Evolutionary conservation across 805 yeast species (phyloP).

Genomic region (Pichia cephalocereana): DNA sequence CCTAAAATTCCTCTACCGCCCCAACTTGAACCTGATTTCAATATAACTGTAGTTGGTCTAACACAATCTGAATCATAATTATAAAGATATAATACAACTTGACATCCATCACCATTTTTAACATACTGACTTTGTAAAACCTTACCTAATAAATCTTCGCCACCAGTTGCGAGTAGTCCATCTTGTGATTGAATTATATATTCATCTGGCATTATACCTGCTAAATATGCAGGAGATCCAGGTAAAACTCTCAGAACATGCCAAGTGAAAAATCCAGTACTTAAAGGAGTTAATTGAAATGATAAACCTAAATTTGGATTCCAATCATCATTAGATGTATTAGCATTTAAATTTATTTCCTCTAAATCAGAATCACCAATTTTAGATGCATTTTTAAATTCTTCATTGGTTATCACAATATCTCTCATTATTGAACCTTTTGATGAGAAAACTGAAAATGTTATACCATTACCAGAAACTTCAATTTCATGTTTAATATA

Average conservation of each 20-base stretch:
- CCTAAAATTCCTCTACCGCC: slow-evolving; percentile 84
- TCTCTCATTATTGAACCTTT: slow-evolving; percentile 62
- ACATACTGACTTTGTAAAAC: slow-evolving; percentile 50
- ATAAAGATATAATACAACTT: slow-evolving; percentile 59
- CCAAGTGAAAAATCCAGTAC: slow-evolving; percentile 77
- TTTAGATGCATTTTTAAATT: slow-evolving; percentile 9
- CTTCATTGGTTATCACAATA: slow-evolving; percentile 26
- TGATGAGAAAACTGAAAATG: slow-evolving; percentile 72
- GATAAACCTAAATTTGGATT: slow-evolving; percentile 46
- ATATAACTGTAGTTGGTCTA: slow-evolving; percentile 62
- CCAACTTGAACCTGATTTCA: slow-evolving; percentile 65
- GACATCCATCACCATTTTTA: slow-evolving; percentile 8
- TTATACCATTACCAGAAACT: slow-evolving; percentile 25
- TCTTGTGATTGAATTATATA: slow-evolving; percentile 83
- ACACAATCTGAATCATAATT: slow-evolving; percentile 81
- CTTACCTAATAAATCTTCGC: slow-evolving; percentile 68
- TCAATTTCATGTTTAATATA: slow-evolving; percentile 22
- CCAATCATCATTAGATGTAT: background rate
- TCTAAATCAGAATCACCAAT: slow-evolving; percentile 13
- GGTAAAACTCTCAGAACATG: slow-evolving; percentile 68
- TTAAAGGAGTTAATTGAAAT: slow-evolving; percentile 69
- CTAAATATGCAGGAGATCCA: slow-evolving; percentile 70
- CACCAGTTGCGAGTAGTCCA: slow-evolving; percentile 79
- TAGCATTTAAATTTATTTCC: slow-evolving; percentile 18
- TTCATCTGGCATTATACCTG: slow-evolving; percentile 82